Percentiles rank a stretch among this genome's conserved stretches.
Conservation (phyloP, 2,329 filamentous ascomycete species). For the Eutypella sp. region DNA sequence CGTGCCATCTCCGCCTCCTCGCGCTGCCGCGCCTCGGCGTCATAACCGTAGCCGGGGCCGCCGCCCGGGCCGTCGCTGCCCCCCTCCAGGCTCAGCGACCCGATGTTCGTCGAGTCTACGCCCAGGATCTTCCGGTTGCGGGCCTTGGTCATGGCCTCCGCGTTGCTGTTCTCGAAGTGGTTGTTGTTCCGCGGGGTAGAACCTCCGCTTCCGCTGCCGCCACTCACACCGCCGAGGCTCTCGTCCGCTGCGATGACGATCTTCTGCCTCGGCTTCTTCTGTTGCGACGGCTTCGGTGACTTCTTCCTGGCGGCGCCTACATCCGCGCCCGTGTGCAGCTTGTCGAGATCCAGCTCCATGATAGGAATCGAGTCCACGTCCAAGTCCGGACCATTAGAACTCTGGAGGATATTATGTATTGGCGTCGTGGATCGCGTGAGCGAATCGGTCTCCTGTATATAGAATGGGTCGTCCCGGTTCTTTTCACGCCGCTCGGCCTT, state of each 20-base stretch:
- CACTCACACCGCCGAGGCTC: slow-evolving; percentile 56
- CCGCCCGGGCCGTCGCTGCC: too few relatives aligned
- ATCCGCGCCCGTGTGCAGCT: slow-evolving; percentile 32
- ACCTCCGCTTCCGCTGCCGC: too few relatives aligned
- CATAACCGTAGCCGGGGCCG: too few relatives aligned
- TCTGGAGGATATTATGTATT: slow-evolving; percentile 70
- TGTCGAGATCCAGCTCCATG: slow-evolving; percentile 80
- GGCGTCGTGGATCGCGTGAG: slow-evolving; percentile 65
- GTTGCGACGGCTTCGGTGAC: slow-evolving; percentile 19
- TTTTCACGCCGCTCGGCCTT: slow-evolving; percentile 74
- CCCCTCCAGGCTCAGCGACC: slow-evolving; percentile 64
- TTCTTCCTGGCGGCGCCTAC: slow-evolving; percentile 25
- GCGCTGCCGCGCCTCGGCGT: slow-evolving; percentile 62
- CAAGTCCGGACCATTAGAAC: slow-evolving; percentile 69
- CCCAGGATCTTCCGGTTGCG: slow-evolving; percentile 60
- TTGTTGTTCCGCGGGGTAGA: slow-evolving; percentile 48
- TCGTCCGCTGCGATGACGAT: slow-evolving; percentile 71
- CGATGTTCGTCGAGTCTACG: slow-evolving; percentile 81
- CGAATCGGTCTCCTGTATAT: slow-evolving; percentile 60
- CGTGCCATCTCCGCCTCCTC: slow-evolving; percentile 86
- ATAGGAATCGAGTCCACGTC: slow-evolving; percentile 96
- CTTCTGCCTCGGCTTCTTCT: slow-evolving; percentile 49
- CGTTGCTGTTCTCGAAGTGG: slow-evolving; percentile 51
- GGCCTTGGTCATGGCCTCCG: slow-evolving; percentile 43
- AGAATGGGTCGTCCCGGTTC: slow-evolving; percentile 92